Evolutionary conservation across 2,329 filamentous ascomycete species (phyloP), one percentile per base, ranked within the genome.

Genomic region (Helicocarpus griseus): DNA sequence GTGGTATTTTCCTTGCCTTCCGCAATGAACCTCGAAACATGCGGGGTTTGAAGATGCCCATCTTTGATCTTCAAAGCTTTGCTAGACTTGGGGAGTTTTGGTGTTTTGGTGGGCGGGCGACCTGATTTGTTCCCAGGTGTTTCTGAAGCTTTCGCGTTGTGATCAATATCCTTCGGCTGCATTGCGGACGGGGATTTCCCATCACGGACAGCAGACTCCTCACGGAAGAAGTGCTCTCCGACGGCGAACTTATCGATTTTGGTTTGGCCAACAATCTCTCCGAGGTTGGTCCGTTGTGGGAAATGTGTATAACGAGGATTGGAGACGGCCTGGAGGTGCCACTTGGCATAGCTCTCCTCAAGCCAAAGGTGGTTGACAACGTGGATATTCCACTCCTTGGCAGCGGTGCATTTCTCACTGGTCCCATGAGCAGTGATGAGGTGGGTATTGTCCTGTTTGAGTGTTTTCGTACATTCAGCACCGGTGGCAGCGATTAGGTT

Each of bases 361-460:
- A 98, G 78, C 93, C 93, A 98, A 0, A 98, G 77, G 65, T 98
- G 93, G 66, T 97, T 98, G 60, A 95, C 75, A 60, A 95, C 85
- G 52, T 89, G 75, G 50, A 97, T 84, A 49, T 86, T 85, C 93
- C 93, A 98, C 69, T 97, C 93, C 55, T 82, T 80, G 0, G 93
- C 93, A 1, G 93, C 93, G 35, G 86, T 83, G 66, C 87, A 96
- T 69, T 98, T 98, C 64, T 97, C 93, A 63, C 91, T 94, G 52
- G 82, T 82, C 53, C 85, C 82, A 60, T 95, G 86, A 4, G 93
- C 93, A 0, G 91, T 95, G 61, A 98, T 85, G 0, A 98, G 79
- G 70, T 98, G 93, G 0, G 90, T 97, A 66, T 98, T 97, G 56
- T 96, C 89, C 58, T 86, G 82, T 67, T 89, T 94, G 82, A 98